Conservation (phyloP, 345 rosid genomes). For the Salix udensis region DNA sequence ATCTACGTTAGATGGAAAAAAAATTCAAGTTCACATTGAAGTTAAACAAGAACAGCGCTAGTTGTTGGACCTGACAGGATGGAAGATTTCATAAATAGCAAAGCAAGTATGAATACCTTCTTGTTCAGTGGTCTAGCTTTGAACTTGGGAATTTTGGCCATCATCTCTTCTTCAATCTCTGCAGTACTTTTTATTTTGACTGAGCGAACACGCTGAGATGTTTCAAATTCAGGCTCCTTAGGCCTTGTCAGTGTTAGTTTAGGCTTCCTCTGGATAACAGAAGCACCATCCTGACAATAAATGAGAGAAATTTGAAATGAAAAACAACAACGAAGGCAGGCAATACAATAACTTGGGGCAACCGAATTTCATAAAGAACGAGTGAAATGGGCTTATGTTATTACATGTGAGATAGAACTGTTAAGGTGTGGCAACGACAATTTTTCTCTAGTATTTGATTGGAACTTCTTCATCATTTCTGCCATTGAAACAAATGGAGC, state of each 20-base stretch:
- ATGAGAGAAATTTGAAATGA: conserved; percentile 3
- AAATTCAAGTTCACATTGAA: background rate
- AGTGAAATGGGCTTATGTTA: background rate
- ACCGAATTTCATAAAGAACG: background rate
- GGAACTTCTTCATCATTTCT: conserved; percentile 83
- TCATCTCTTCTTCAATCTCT: conserved; percentile 97
- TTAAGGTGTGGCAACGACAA: conserved; percentile 47
- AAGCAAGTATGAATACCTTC: conserved; percentile 52
- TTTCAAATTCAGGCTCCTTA: conserved; percentile 87
- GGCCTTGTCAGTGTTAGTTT: conserved; percentile 84
- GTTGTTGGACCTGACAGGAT: background rate
- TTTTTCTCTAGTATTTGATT: conserved; percentile 69
- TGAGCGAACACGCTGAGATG: conserved; percentile 78
- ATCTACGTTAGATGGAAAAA: conserved; percentile 41
- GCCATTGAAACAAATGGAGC: conserved; percentile 69
- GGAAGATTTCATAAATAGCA: background rate
- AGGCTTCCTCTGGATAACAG: conserved; percentile 45
- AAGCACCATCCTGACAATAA: conserved; percentile 20
- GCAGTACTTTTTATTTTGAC: conserved; percentile 79
- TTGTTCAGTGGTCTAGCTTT: conserved; percentile 96
- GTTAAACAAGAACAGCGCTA: background rate
- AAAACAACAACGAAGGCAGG: background rate
- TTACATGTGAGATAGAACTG: conserved; percentile 44
- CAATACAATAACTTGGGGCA: background rate
- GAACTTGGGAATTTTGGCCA: conserved; percentile 93